Evolutionary conservation across 2,329 filamentous ascomycete species (phyloP).

Genomic region (Talaromyces albobiverticillius): DNA sequence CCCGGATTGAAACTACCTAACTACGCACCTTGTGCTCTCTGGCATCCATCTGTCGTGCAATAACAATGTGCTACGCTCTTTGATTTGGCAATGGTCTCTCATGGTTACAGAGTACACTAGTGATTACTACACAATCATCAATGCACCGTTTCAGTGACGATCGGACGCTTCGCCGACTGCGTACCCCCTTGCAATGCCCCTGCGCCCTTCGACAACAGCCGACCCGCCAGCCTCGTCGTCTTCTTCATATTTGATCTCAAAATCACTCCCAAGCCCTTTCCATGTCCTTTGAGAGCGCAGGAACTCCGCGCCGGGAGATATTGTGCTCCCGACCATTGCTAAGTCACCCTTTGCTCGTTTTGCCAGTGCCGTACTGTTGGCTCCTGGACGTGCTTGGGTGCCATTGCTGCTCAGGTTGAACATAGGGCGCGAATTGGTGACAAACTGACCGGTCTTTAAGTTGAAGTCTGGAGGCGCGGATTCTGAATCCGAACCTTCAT

Average conservation of each 20-base stretch:
- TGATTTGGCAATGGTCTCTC: background rate
- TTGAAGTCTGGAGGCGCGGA: constrained; percentile 83
- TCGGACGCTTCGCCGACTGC: constrained; percentile 61
- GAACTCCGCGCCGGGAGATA: constrained; percentile 90
- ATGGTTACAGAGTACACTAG: too few relatives aligned
- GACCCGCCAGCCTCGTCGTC: constrained; percentile 56
- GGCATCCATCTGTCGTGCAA: too few relatives aligned
- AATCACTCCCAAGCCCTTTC: constrained; percentile 89
- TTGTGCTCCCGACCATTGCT: constrained; percentile 75
- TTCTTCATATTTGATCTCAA: constrained; percentile 60
- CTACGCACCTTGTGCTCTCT: too few relatives aligned
- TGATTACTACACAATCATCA: too few relatives aligned
- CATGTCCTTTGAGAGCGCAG: constrained; percentile 80
- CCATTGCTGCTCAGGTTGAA: constrained; percentile 35
- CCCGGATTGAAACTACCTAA: too few relatives aligned
- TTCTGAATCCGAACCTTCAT: constrained; percentile 65
- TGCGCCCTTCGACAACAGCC: constrained; percentile 77
- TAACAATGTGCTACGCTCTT: background rate
- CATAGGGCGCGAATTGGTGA: constrained; percentile 63
- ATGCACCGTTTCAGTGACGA: constrained; percentile 31
- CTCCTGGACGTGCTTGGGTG: constrained; percentile 23
- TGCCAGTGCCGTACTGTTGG: constrained; percentile 52
- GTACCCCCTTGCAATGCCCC: constrained; percentile 87
- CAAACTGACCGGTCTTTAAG: constrained; percentile 79
- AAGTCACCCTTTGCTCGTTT: constrained; percentile 68